Evolutionary conservation across 2,329 filamentous ascomycete species (phyloP), one percentile per base, ranked within the genome.

Genomic region (Penicillium sp.): DNA sequence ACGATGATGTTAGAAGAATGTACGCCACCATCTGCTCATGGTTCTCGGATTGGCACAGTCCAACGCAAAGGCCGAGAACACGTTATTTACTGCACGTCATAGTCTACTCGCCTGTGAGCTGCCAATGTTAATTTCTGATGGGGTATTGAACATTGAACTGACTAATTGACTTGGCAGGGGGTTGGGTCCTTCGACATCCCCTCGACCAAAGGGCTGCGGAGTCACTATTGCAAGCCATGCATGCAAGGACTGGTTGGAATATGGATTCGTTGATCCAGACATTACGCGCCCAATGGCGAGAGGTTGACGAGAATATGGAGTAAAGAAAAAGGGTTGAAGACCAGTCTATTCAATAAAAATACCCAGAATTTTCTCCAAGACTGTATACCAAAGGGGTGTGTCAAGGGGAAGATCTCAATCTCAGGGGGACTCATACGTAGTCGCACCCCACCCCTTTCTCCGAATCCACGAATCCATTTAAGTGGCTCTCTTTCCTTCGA

Each of bases 211-310:
- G 60, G 39, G 63, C 65, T 4, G 63, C 65, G 15, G 65, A 68
- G 38, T 48, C 27, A 32, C 38, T 67, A 23, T 55, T 65, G 15
- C 51, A 39, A 23, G 59, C 63, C 15, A 62, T 67, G 55, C 53
- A 65, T 47, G 49, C 52, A 32, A 66, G 60, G 31, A 67, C 63
- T 23, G 62, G 65, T n/a, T 68, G 64, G 64, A 64, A 66, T 46
- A 66, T 65, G 57, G 49, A 61, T 29, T 42, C 48, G n/a, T 51
- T 64, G 34, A 59, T 68, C n/a, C 39, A 57, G 10, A 57, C 59
- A 38, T 52, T 68, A n/a, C 53, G 57, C 27, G 50, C 57, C 29
- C 64, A 67, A 37, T 68, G 66, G 63, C 49, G 58, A 18, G 63
- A 62, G 21, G 60, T 64, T 29, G 54, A 55, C 9, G 55, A 46